phyloP scores from a whole-genome alignment of 1,139 yeast genomes.

The Pichia sp. region DNA sequence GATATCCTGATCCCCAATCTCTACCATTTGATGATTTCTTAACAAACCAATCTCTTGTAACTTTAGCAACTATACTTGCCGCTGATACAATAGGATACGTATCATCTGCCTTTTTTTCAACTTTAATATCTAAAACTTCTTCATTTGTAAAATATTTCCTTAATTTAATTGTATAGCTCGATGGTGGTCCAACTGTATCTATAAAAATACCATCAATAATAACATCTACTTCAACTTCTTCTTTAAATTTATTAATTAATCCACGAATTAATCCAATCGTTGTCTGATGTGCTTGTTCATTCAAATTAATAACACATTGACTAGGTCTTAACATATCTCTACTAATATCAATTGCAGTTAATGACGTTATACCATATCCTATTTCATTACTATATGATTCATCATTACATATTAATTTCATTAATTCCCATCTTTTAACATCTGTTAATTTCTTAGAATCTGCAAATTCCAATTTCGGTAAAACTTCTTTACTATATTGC shows the following conservation, averaged over 20 bases:
- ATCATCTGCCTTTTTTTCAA: slow-evolving; percentile 94
- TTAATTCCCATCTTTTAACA: slow-evolving; percentile 54
- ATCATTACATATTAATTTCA: slow-evolving; percentile 39
- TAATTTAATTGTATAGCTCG: slow-evolving; percentile 70
- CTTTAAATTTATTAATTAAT: slow-evolving; percentile 55
- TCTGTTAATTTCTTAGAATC: slow-evolving; percentile 88
- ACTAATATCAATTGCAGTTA: slow-evolving; percentile 84
- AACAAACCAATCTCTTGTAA: slow-evolving; percentile 75
- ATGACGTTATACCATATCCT: slow-evolving; percentile 83
- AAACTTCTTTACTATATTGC: slow-evolving; percentile 38
- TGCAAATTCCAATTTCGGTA: slow-evolving; percentile 73
- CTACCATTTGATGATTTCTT: slow-evolving; percentile 18
- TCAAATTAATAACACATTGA: slow-evolving; percentile 61
- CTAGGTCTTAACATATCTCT: slow-evolving; percentile 76
- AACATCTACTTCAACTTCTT: slow-evolving; percentile 17
- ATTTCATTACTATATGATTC: slow-evolving; percentile 36
- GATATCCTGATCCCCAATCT: slow-evolving; percentile 87
- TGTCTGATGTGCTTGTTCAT: slow-evolving; percentile 94
- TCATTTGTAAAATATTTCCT: slow-evolving; percentile 56
- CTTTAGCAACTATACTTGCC: slow-evolving; percentile 97
- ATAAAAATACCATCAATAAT: slow-evolving; percentile 62
- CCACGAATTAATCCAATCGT: slow-evolving; percentile 71
- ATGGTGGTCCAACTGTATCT: slow-evolving; percentile 97
- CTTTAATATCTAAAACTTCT: slow-evolving; percentile 53
- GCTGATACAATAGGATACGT: slow-evolving; percentile 90